Conservation (phyloP, 495 filamentous ascomycete species). For the Xylaria nigripes region DNA sequence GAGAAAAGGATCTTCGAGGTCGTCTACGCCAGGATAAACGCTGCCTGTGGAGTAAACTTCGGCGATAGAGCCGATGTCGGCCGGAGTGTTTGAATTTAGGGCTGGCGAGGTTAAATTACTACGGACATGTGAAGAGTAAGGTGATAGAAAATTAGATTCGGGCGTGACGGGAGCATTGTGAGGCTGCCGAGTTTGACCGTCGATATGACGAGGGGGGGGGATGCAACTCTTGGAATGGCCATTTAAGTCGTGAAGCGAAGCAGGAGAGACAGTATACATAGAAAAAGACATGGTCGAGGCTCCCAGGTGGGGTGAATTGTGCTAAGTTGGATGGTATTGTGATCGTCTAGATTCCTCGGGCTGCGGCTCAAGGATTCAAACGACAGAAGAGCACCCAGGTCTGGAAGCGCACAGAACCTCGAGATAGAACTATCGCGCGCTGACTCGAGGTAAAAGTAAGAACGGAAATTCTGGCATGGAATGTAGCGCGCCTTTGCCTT, state of each 20-base stretch:
- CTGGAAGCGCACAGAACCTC: constrained; percentile 1
- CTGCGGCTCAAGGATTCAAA: constrained; percentile 5
- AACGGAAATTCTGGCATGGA: background rate
- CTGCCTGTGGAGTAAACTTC: constrained; percentile 38
- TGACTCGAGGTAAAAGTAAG: background rate
- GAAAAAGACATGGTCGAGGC: constrained; percentile 25
- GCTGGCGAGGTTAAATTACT: constrained; percentile 35
- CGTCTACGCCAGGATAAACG: constrained; percentile 25
- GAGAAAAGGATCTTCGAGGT: constrained; percentile 34
- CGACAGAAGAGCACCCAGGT: constrained; percentile 14
- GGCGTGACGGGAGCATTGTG: constrained; percentile 19
- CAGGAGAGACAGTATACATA: constrained; percentile 27
- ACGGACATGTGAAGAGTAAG: constrained; percentile 32
- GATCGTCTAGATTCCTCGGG: constrained; percentile 14
- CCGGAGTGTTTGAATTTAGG: constrained; percentile 33
- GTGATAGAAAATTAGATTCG: constrained; percentile 28
- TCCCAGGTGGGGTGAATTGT: constrained; percentile 15
- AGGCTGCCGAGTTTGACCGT: constrained; percentile 13
- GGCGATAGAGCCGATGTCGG: constrained; percentile 32
- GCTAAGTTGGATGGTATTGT: constrained; percentile 14
- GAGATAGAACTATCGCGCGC: background rate
- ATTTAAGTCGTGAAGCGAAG: constrained; percentile 24
- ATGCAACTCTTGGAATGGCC: constrained; percentile 18
- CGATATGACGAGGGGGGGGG: constrained; percentile 18
- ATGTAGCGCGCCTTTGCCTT: background rate